Evolutionary conservation across 495 filamentous ascomycete species (phyloP).

Genomic region (Trichodelitschia bisporula): DNA sequence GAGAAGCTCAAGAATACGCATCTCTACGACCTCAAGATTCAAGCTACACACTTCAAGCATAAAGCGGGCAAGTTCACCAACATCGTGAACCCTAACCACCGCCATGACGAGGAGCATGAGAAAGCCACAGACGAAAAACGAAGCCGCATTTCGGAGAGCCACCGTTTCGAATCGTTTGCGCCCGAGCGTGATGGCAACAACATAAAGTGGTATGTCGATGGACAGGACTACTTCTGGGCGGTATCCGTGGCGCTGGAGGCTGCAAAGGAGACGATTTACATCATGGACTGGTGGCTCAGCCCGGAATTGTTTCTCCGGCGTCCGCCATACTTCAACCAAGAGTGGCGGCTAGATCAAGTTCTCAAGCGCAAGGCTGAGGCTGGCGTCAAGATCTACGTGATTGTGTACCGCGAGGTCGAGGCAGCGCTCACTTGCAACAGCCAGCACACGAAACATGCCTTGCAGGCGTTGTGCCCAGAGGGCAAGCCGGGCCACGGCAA

Average conservation of each 20-base stretch:
- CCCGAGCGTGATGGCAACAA: conserved; percentile 64
- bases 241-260: conserved; percentile 68
- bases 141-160: conserved; percentile 38
- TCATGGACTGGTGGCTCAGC: conserved; percentile 91
- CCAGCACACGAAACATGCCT: conserved; percentile 71
- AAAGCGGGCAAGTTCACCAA: conserved; percentile 45
- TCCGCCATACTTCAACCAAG: conserved; percentile 52
- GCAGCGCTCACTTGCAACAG: conserved; percentile 82
- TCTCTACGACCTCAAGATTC: conserved; percentile 68
- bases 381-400: conserved; percentile 83
- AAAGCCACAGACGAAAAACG: conserved; percentile 61
- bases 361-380: conserved; percentile 73
- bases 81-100: conserved; percentile 68
- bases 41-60: conserved; percentile 55
- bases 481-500: conserved; percentile 63
- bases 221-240: conserved; percentile 78
- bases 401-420: conserved; percentile 74
- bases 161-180: conserved; percentile 74
- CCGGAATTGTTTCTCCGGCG: conserved; percentile 79
- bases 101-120: conserved; percentile 87
- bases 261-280: conserved; percentile 83
- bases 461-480: conserved; percentile 56
- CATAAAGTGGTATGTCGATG: conserved; percentile 95
- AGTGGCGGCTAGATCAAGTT: conserved; percentile 73
- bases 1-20: conserved; percentile 33